Base-by-base conservation (phyloP, 441 rosid genomes). In the Pelargonium cotyledonis region DNA sequence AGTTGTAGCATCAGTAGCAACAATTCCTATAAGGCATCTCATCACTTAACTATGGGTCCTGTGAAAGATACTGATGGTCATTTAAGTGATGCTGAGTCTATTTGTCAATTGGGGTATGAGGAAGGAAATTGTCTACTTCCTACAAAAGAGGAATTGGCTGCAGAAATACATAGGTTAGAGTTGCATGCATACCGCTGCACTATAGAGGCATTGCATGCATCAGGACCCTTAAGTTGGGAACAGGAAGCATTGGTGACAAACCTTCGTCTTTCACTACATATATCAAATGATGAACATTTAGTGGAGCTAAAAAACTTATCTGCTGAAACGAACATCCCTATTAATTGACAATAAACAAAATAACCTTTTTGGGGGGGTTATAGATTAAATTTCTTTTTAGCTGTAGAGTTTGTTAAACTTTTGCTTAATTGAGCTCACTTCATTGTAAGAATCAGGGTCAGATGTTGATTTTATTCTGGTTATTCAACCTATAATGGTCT, bases 271-370 rank as follows among this genome's bases (percentile, higher is more conserved):
- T 83, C 82, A 55, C 78, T 87, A 69, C 81, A 87, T 79, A 87
- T 87, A 67, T 77, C 92, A 10, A 87, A 85, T 68, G 92, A 87
- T 61, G 92, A 87, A 75, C 89, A 87, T 77, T 84, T 85, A 79
- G 63, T 61, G 83, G 85, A 87, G 83, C 73, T 87, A 78, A 81
- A 78, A 76, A 79, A 76, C 78, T 80, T 87, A 67, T 85, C 85
- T 78, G 68, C 75, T 65, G 77, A 81, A 62, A 73, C 72, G 64
- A 69, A 75, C 67, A 72, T 73, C 73, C 77, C 79, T 62, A 26
- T 72, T 64, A 81, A 80, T 65, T 68, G 74, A 76, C 62, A 38
- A 63, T 72, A 78, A 68, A 68, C 71, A 51, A 26, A 41, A 15
- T 51, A 15, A 53, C 29, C 14, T 61, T 72, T 67, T 64, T 16